These are phyloP conservation scores for Aspergillus hortae DNA, from an alignment of 2,329 filamentous ascomycete species.

Conservation along the genomic window DNA sequence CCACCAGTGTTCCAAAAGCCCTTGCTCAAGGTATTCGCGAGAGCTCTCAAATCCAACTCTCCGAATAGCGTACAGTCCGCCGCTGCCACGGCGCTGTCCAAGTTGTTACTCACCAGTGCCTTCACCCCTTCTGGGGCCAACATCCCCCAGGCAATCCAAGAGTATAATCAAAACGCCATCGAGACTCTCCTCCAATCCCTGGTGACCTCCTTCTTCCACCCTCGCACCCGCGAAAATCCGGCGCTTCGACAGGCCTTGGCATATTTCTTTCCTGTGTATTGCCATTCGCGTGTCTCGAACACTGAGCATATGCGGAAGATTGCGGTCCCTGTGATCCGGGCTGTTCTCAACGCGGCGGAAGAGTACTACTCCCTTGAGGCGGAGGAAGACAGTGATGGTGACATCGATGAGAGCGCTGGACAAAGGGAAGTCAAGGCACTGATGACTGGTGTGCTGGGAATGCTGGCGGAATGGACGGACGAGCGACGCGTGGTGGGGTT, in stretches of 20 bases:
- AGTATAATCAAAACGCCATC: constrained; percentile 54
- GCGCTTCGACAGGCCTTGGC: constrained; percentile 80
- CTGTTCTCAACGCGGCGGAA: constrained; percentile 57
- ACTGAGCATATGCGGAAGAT: constrained; percentile 76
- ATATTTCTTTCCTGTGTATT: constrained; percentile 94
- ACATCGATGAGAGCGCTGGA: constrained; percentile 74
- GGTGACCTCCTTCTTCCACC: constrained; percentile 84
- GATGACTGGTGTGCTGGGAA: constrained; percentile 71
- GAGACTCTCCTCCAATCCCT: constrained; percentile 78
- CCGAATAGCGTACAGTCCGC: constrained; percentile 73
- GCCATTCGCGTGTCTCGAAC: constrained; percentile 78
- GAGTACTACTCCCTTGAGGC: constrained; percentile 68
- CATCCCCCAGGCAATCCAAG: constrained; percentile 49
- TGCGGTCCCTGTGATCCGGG: constrained; percentile 69
- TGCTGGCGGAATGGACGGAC: constrained; percentile 90
- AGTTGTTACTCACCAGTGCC: constrained; percentile 76
- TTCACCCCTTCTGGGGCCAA: constrained; percentile 52
- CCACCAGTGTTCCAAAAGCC: constrained; percentile 52
- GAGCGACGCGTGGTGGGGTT: constrained; percentile 71
- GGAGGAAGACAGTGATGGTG: constrained; percentile 70
- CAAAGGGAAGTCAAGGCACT: constrained; percentile 53
- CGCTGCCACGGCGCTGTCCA: constrained; percentile 76
- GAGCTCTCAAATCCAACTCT: constrained; percentile 69
- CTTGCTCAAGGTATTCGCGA: constrained; percentile 80
- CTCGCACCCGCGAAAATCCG: constrained; percentile 74